Evolutionary conservation across 108 stramenopile genomes (phyloP).

Genomic region (Stephanodiscus triporus): DNA sequence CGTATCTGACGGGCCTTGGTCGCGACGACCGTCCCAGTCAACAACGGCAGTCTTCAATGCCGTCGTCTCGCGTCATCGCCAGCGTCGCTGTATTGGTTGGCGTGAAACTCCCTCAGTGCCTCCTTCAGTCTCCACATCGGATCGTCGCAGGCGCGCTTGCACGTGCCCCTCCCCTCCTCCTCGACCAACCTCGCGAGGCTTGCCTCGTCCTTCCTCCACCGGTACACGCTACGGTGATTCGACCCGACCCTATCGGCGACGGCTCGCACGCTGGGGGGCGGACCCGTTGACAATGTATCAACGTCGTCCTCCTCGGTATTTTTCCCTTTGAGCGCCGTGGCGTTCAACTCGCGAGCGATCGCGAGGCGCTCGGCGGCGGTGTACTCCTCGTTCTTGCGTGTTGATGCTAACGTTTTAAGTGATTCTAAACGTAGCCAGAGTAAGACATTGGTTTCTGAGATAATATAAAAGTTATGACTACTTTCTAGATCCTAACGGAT

Average conservation of each 20-base stretch:
- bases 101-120: constrained; percentile 17
- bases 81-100: background rate
- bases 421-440: no score
- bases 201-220: constrained; percentile 43
- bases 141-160: constrained; percentile 18
- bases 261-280: background rate
- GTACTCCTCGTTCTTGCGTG: constrained; percentile 31
- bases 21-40: constrained; percentile 31
- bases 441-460: no score
- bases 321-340: background rate
- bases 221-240: constrained; percentile 26
- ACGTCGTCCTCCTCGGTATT: background rate
- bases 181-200: constrained; percentile 22
- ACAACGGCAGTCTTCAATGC: background rate
- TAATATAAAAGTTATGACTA: no score
- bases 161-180: constrained; percentile 16
- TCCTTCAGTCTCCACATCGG: constrained; percentile 22
- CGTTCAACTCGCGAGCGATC: constrained; percentile 13
- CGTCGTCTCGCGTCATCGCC: background rate
- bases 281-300: background rate
- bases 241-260: constrained; percentile 15
- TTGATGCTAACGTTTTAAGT: no score
- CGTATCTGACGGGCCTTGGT: constrained; percentile 29
- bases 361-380: constrained; percentile 18
- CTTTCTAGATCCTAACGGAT: no score